These are phyloP conservation scores for Sanghuangporus sanghuang DNA, from an alignment of 1,284 basidiomycete genomes.

Conservation along the genomic window DNA sequence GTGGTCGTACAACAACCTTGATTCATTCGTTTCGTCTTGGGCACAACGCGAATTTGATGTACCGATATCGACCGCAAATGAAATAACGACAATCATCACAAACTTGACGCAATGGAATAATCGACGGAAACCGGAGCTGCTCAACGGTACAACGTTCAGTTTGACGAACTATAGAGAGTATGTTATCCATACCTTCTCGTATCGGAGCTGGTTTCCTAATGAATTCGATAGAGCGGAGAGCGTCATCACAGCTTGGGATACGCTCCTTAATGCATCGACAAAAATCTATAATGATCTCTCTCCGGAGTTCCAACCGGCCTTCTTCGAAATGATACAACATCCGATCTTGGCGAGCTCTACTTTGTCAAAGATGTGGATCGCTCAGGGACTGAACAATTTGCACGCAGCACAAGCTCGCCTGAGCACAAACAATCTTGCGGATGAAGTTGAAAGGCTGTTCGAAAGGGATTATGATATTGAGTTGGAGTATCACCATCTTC, in stretches of 20 bases:
- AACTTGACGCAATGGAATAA: conserved; percentile 60
- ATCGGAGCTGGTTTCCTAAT: conserved; percentile 5
- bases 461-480: conserved; percentile 56
- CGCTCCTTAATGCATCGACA: conserved; percentile 44
- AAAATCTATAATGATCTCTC: conserved; percentile 50
- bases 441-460: conserved; percentile 50
- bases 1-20: conserved; percentile 48
- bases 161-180: conserved; percentile 65
- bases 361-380: conserved; percentile 50
- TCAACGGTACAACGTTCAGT: conserved; percentile 59
- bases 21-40: conserved; percentile 50
- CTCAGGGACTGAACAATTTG: conserved; percentile 56
- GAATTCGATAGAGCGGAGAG: conserved; percentile 45
- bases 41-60: conserved; percentile 63
- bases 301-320: conserved; percentile 44
- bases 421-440: conserved; percentile 53
- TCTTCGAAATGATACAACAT: conserved; percentile 65
- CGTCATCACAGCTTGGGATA: conserved; percentile 45
- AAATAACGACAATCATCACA: conserved; percentile 47
- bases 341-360: conserved; percentile 55
- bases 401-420: conserved; percentile 59
- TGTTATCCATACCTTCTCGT: conserved; percentile 21
- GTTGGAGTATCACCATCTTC: conserved; percentile 50
- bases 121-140: conserved; percentile 61
- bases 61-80: conserved; percentile 30